These are phyloP conservation scores for Suillus subaureus DNA, from an alignment of 768 basidiomycete species.

Conservation along the genomic window DNA sequence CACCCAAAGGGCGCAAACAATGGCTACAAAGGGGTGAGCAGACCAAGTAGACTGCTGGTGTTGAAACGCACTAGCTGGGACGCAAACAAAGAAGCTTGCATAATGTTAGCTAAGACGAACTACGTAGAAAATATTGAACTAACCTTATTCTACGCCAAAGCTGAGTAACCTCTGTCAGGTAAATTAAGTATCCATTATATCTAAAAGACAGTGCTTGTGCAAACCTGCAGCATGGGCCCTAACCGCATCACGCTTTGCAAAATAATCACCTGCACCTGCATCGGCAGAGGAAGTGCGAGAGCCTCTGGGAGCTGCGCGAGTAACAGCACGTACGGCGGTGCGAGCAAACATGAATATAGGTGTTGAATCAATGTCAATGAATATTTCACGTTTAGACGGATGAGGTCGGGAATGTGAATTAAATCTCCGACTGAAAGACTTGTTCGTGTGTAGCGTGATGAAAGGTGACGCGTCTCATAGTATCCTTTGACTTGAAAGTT, in stretches of 20 bases:
- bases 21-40: slow-evolving; percentile 20
- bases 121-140: slow-evolving; percentile 18
- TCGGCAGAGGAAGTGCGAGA: slow-evolving; percentile 41
- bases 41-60: slow-evolving; percentile 13
- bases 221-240: slow-evolving; percentile 68
- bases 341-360: slow-evolving; percentile 55
- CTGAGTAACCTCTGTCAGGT: slow-evolving; percentile 61
- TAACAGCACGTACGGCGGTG: slow-evolving; percentile 48
- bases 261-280: slow-evolving; percentile 45
- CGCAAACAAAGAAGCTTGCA: slow-evolving; percentile 69
- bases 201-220: slow-evolving; percentile 17
- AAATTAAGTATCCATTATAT: slow-evolving; percentile 16
- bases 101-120: not conserved
- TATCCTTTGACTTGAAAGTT: slow-evolving; percentile 16
- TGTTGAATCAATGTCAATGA: slow-evolving; percentile 10
- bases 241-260: slow-evolving; percentile 56
- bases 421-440: slow-evolving; percentile 33
- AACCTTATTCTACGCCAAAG: slow-evolving; percentile 91
- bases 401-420: slow-evolving; percentile 29
- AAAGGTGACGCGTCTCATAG: slow-evolving; percentile 49
- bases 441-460: slow-evolving; percentile 28
- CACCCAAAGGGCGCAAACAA: slow-evolving; percentile 44
- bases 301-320: slow-evolving; percentile 42
- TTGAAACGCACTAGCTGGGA: slow-evolving; percentile 66
- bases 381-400: slow-evolving; percentile 29